Conservation (phyloP, 768 basidiomycete genomes). For the Naganishia antarctica region DNA sequence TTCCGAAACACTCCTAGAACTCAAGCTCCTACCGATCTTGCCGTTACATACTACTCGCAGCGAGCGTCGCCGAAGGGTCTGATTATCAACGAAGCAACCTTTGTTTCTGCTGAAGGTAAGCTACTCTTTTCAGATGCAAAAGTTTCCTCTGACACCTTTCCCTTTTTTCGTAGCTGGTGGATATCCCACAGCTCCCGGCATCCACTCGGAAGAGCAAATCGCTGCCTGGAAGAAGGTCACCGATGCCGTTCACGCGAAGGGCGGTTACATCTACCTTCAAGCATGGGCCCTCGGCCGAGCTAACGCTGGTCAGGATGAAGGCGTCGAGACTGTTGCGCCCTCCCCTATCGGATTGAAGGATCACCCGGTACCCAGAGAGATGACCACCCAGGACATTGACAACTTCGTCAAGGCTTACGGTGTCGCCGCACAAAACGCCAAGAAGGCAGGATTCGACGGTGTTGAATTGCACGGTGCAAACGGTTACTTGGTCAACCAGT, state of each 20-base stretch:
- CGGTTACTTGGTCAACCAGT: slow-evolving; percentile 57
- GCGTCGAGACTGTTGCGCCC: slow-evolving; percentile 22
- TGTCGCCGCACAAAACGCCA: slow-evolving; percentile 58
- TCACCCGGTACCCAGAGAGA: slow-evolving; percentile 31
- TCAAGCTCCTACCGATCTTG: slow-evolving; percentile 32
- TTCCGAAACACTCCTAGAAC: slow-evolving; percentile 32
- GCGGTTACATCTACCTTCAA: slow-evolving; percentile 57
- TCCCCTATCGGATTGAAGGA: slow-evolving; percentile 27
- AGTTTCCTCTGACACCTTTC: not conserved
- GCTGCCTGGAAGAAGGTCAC: slow-evolving; percentile 59
- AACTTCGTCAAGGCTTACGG: slow-evolving; percentile 52
- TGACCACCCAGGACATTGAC: slow-evolving; percentile 39
- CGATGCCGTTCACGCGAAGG: slow-evolving; percentile 58
- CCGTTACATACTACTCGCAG: slow-evolving; percentile 43
- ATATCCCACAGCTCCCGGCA: slow-evolving; percentile 57
- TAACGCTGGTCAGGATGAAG: slow-evolving; percentile 24
- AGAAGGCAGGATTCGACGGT: slow-evolving; percentile 67
- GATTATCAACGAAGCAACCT: slow-evolving; percentile 52
- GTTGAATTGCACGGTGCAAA: slow-evolving; percentile 52
- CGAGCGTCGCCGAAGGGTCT: slow-evolving; percentile 46
- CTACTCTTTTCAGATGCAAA: not conserved
- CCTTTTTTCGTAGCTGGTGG: slow-evolving; percentile 51
- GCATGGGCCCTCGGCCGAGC: slow-evolving; percentile 57
- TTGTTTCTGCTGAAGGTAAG: slow-evolving; percentile 52
- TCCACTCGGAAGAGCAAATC: slow-evolving; percentile 62